A percentile compares a stretch with the other conserved stretches of the same genome.
These are phyloP conservation scores for Baudoinia panamericana DNA, from an alignment of 495 filamentous ascomycete genomes.

Conservation along the genomic window DNA sequence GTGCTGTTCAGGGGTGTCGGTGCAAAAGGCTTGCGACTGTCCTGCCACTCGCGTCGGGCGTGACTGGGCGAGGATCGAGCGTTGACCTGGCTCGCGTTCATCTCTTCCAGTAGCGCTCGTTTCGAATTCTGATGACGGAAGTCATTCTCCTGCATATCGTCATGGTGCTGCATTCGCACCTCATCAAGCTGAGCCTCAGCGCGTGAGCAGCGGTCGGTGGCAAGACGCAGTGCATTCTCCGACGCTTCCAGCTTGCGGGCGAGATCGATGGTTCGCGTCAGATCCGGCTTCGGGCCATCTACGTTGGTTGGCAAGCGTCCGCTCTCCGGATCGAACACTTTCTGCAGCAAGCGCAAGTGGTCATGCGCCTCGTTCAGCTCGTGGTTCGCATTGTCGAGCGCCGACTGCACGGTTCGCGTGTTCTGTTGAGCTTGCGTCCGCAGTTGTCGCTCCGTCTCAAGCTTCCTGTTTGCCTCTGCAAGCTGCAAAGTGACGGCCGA, in stretches of 20 bases:
- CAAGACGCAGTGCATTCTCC: conserved; percentile 70
- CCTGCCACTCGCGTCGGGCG: conserved; percentile 54
- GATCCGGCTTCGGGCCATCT: conserved; percentile 41
- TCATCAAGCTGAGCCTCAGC: conserved; percentile 77
- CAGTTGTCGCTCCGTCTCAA: conserved; percentile 83
- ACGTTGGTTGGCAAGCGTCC: conserved; percentile 46
- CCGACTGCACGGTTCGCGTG: conserved; percentile 61
- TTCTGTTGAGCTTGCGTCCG: conserved; percentile 76
- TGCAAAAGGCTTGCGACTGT: conserved; percentile 43
- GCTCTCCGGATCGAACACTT: conserved; percentile 70
- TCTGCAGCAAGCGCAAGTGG: conserved; percentile 68
- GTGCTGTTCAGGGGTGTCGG: conserved; percentile 29
- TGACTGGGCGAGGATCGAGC: conserved; percentile 66
- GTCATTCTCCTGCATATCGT: conserved; percentile 62
- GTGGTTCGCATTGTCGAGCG: conserved; percentile 60
- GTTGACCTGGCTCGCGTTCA: conserved; percentile 69
- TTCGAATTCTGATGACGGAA: conserved; percentile 58
- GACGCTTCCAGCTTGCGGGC: conserved; percentile 82
- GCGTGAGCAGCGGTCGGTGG: conserved; percentile 67
- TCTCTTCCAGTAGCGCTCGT: conserved; percentile 67
- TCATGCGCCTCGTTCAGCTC: conserved; percentile 69
- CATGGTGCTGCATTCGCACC: conserved; percentile 55
- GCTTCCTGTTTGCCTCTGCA: conserved; percentile 72
- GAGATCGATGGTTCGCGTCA: conserved; percentile 60
- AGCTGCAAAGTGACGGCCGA: conserved; percentile 71